Evolutionary conservation across 495 filamentous ascomycete genomes (phyloP).

Genomic region (Echria macrotheca): DNA sequence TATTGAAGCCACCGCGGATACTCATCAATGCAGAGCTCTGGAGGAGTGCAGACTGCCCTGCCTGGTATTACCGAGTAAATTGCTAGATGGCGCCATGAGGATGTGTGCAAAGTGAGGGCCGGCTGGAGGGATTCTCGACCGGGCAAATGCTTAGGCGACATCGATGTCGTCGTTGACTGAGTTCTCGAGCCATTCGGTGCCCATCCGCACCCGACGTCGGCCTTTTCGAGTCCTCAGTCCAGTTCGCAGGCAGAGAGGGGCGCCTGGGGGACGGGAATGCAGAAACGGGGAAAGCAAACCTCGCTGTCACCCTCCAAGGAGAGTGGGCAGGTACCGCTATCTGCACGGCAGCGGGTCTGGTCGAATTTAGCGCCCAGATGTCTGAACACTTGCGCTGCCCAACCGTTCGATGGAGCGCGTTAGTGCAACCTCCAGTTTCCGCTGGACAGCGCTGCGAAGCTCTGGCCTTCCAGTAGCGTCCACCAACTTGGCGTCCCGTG

Average conservation of each 20-base stretch:
- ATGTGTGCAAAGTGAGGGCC: too few relatives aligned
- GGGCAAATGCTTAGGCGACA: too few relatives aligned
- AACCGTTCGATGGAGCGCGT: conserved; percentile 18
- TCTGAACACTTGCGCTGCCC: conserved; percentile 12
- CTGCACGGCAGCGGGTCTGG: conserved; percentile 20
- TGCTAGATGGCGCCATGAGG: too few relatives aligned
- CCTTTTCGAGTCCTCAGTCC: too few relatives aligned
- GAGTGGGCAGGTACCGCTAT: neutral
- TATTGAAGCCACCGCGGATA: too few relatives aligned
- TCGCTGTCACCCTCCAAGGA: conserved; percentile 5
- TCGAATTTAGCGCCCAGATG: conserved; percentile 17
- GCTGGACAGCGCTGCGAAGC: neutral
- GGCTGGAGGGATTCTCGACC: too few relatives aligned
- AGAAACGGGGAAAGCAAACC: conserved; percentile 6
- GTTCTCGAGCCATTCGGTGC: too few relatives aligned
- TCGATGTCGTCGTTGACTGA: too few relatives aligned
- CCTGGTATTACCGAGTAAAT: too few relatives aligned
- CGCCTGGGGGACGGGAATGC: neutral
- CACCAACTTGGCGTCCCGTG: conserved; percentile 10
- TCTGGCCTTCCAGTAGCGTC: conserved; percentile 9
- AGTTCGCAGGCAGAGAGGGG: neutral
- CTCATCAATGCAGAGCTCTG: neutral
- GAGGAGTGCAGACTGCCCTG: too few relatives aligned
- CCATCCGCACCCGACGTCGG: neutral
- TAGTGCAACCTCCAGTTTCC: neutral